Conservation (phyloP, 176 grass and related monocot genomes). For the Juncus inflexus region DNA sequence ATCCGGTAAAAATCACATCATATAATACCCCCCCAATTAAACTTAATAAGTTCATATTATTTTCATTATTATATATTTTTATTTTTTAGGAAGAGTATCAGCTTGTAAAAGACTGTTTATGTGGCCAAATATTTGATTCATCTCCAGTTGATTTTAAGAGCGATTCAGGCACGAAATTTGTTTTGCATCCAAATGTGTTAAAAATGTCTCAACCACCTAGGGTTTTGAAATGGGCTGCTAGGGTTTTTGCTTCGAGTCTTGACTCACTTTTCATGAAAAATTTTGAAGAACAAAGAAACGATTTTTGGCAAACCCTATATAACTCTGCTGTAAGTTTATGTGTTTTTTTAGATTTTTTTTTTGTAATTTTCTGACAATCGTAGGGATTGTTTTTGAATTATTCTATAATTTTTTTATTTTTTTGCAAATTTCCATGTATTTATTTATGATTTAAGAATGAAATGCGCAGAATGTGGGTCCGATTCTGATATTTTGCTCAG, state of each 20-base stretch:
- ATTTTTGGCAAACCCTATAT: slow-evolving; percentile 89
- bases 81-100: slow-evolving; percentile 72
- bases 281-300: slow-evolving; percentile 75
- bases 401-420: too few relatives aligned
- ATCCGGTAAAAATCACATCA: slow-evolving; percentile 38
- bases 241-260: slow-evolving; percentile 57
- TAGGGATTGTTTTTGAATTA: too few relatives aligned
- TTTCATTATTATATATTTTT: background rate
- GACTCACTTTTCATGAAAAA: slow-evolving; percentile 80
- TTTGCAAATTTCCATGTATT: background rate
- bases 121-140: slow-evolving; percentile 85
- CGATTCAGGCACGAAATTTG: slow-evolving; percentile 79
- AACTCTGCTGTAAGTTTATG: slow-evolving; percentile 70
- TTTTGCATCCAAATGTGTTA: slow-evolving; percentile 84
- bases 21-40: background rate
- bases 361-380: too few relatives aligned
- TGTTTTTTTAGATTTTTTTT: background rate
- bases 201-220: slow-evolving; percentile 78
- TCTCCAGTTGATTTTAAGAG: slow-evolving; percentile 92
- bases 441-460: background rate
- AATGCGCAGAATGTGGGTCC: slow-evolving; percentile 67
- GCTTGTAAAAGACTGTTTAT: slow-evolving; percentile 72
- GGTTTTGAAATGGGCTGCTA: slow-evolving; percentile 70
- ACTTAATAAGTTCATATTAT: too few relatives aligned
- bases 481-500: slow-evolving; percentile 88